Base-by-base conservation (phyloP, 129 eudicot genomes). In the Centrapalus pauciflorus region DNA sequence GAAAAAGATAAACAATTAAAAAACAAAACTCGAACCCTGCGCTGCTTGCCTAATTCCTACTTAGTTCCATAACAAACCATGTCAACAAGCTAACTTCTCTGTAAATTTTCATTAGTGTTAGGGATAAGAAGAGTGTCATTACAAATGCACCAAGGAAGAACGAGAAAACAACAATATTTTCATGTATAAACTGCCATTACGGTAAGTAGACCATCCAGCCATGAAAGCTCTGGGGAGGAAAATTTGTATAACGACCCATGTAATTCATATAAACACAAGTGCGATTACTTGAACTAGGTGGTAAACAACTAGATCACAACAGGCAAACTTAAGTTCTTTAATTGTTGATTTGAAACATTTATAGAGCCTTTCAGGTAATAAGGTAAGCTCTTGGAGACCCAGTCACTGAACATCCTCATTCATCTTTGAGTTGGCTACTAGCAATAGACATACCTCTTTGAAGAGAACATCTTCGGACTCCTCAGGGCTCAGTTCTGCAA, bases 391-490 rank as follows among this genome's bases (percentile, higher is more conserved):
- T 48, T 17, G 3, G 8, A 24, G 10, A 48, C 54, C 24, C 25
- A 3, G 19, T 48, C 19, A 48, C 54, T 48, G 7, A 19, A 48
- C 19, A 48, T 13, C n/a, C n/a, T n/a, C n/a, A n/a, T n/a, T n/a
- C n/a, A n/a, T n/a, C n/a, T n/a, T n/a, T 29, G 3, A 45, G 29
- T 7, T 50, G 3, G 16, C 26, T 41, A 8, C 48, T 27, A 38
- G 65, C 24, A 64, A 78, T 70, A 32, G 11, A 14, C 74, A 67
- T 43, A 88, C 99, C 99, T 93, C 96, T 81, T 93, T 93, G 67
- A 93, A 93, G 71, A 93, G 96, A 70, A 93, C 99, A 84, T 93
- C 99, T 82, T 93, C 99, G 48, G 99, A 88, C 75, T 93, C 99
- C 80, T 89, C 99, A 45, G 99, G 85, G 80, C 96, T 93, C 62